Evolutionary conservation across 352 stramenopile genomes (phyloP).

Genomic region (Phytophthora boehmeriae): DNA sequence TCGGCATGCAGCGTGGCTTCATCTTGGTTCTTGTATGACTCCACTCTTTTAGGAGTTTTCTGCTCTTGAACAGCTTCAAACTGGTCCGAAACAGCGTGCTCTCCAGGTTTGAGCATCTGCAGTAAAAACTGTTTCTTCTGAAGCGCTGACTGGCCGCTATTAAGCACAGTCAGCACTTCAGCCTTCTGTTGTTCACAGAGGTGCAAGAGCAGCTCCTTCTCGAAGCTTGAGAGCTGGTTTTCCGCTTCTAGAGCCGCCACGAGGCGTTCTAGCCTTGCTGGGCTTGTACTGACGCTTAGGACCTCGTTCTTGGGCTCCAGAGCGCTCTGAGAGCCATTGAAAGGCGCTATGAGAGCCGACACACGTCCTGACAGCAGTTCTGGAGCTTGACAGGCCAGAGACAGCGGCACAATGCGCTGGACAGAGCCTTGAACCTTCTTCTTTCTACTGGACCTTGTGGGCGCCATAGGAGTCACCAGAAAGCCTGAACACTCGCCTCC

Average conservation of each 20-base stretch:
- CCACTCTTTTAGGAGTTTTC: constrained; percentile 1
- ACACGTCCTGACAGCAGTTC: constrained; percentile 46
- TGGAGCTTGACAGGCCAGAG: constrained; percentile 56
- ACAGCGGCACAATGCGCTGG: constrained; percentile 58
- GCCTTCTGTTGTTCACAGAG: constrained; percentile 47
- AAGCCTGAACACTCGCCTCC: constrained; percentile 44
- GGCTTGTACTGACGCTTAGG: not conserved
- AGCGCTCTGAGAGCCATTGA: not conserved
- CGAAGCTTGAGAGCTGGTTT: constrained; percentile 48
- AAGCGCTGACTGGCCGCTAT: constrained; percentile 28
- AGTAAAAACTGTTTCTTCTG: constrained; percentile 62
- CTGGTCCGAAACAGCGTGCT: not conserved
- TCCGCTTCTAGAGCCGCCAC: constrained; percentile 32
- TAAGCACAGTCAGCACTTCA: constrained; percentile 43
- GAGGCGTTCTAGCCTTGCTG: not conserved
- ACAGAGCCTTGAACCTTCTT: constrained; percentile 8
- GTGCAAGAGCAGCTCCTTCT: constrained; percentile 48
- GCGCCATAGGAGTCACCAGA: constrained; percentile 21
- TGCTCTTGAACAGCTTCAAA: not conserved
- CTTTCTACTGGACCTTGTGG: constrained; percentile 5
- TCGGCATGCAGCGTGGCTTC: constrained; percentile 39
- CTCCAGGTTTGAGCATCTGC: constrained; percentile 4
- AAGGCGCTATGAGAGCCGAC: constrained; percentile 21
- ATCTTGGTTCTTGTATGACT: constrained; percentile 4
- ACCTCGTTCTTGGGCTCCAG: constrained; percentile 4